phyloP scores from a whole-genome alignment of 1,284 basidiomycete species.

The Trichosporon faecale region DNA sequence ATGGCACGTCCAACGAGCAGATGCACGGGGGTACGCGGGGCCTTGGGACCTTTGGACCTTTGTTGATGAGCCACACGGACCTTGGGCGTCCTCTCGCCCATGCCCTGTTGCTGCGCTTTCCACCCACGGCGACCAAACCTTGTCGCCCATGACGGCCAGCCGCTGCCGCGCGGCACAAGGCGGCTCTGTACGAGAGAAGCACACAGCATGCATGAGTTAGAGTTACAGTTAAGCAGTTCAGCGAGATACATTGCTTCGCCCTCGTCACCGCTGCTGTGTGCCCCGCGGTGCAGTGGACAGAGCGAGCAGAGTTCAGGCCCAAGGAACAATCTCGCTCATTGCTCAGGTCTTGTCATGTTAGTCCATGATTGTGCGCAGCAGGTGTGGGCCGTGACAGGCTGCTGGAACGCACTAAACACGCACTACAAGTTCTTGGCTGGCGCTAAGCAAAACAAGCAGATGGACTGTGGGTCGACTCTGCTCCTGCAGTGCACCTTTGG shows the following conservation, averaged over 20 bases:
- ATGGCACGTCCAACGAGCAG: neutral
- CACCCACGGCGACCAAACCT: neutral
- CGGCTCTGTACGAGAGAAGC: neutral
- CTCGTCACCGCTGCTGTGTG: neutral
- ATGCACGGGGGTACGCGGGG: neutral
- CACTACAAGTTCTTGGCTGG: neutral
- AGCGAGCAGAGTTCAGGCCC: neutral
- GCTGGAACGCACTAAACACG: neutral
- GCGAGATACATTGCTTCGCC: neutral
- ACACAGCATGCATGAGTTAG: neutral
- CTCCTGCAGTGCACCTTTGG: neutral
- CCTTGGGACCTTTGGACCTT: neutral
- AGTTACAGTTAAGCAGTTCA: neutral
- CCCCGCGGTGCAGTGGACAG: neutral
- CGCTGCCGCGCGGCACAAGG: neutral
- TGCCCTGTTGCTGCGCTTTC: neutral
- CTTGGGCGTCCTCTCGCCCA: neutral
- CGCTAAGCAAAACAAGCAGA: neutral
- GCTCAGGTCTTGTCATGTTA: too few relatives aligned
- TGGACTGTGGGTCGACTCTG: constrained; percentile 2
- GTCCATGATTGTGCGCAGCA: neutral
- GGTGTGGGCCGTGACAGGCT: neutral
- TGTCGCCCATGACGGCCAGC: neutral
- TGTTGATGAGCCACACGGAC: neutral
- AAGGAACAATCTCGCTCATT: neutral